phyloP scores from a whole-genome alignment of 2,329 filamentous ascomycete species.

The Beauveria pseudobassiana region DNA sequence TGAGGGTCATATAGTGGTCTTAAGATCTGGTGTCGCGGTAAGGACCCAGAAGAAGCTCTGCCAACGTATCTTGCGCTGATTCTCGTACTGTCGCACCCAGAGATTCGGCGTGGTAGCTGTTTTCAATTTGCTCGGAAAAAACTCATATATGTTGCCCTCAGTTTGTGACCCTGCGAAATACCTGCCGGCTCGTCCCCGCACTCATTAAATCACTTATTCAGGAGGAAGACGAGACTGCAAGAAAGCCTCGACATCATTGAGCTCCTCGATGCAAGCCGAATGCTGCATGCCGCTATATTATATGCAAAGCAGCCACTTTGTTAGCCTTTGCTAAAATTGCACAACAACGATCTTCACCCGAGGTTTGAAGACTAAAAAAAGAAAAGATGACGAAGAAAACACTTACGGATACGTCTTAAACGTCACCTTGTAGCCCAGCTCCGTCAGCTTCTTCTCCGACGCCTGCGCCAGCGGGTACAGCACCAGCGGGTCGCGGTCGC shows the following conservation, averaged over 20 bases:
- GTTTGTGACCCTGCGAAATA: too few species aligned
- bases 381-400: neutral
- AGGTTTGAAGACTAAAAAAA: neutral
- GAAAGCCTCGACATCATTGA: slow-evolving; percentile 69
- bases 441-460: slow-evolving; percentile 60
- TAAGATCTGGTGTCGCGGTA: too few species aligned
- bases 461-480: slow-evolving; percentile 58
- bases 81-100: too few species aligned
- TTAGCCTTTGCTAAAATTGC: neutral
- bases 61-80: too few species aligned
- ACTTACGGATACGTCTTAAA: slow-evolving; percentile 69
- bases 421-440: slow-evolving; percentile 63
- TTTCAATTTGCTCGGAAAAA: too few species aligned
- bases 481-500: slow-evolving; percentile 65
- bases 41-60: too few species aligned
- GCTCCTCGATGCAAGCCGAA: slow-evolving; percentile 67
- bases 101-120: too few species aligned
- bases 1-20: too few species aligned
- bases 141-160: too few species aligned
- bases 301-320: neutral
- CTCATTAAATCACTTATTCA: slow-evolving; percentile 6
- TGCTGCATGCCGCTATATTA: slow-evolving; percentile 61
- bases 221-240: slow-evolving; percentile 38
- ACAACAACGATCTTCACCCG: neutral
- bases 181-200: too few species aligned